Evolutionary conservation across 2,329 filamentous ascomycete species (phyloP), one percentile per base, ranked within the genome.

Genomic region (Diplocarpon mali): DNA sequence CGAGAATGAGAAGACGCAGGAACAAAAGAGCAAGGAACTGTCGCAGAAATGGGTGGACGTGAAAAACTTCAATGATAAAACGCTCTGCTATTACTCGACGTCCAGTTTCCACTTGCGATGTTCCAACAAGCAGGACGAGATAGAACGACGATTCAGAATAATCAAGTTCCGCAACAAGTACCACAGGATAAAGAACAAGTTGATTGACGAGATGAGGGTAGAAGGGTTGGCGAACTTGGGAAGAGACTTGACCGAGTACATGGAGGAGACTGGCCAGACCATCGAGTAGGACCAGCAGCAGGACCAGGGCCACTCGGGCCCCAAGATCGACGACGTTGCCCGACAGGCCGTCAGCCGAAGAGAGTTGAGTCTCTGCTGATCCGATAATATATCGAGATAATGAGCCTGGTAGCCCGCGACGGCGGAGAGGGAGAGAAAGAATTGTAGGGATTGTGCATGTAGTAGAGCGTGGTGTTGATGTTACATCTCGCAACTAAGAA

Each of bases 71-170:
- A 34, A 40, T 12, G 38, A 40, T 12, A 40, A 34, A 17, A 24
- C 38, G 10, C 4, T 40, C 38, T 40, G 38, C 29, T 40, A 40
- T 17, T 34, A 40, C 29, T 40, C 38, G 7, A 34, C 38, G 17
- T 30, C 31, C 29, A 30, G 28, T 5, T 32, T 34, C 16, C 31
- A 40, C 13, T 16, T 40, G 16, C 28, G 29, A 40, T 40, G 38
- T 29, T 7, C 38, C 10, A 32, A 40, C 9, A 40, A 40, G 13
- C 29, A 40, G 16, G 38, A 40, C 17, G 38, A 28, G 13, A 40
- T 32, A 15, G 29, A 40, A 9, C 29, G 38, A 40, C 29, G 29
- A 13, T 40, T 15, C 16, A 40, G n/a, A 3, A 28, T 29, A 10
- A 40, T 32, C 13, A 20, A 16, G 29, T 40, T 40, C 17, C 15